phyloP scores from a whole-genome alignment of 495 filamentous ascomycete species.

The Evernia prunastri region DNA sequence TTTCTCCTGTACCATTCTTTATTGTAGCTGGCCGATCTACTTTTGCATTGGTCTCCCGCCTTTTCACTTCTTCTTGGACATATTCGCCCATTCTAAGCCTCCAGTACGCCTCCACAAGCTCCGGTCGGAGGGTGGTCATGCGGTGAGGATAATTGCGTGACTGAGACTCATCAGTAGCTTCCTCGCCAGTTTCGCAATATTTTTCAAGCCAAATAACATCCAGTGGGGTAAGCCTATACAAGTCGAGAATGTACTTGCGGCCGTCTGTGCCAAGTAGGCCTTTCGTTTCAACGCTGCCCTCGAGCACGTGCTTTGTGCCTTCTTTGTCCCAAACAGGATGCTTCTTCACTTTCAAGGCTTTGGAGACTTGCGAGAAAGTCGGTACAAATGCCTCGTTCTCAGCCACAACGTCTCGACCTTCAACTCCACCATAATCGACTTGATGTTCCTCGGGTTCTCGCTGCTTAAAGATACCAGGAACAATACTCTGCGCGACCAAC shows the following conservation, averaged over 20 bases:
- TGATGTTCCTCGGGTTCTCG: slow-evolving; percentile 94
- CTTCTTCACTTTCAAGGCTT: slow-evolving; percentile 80
- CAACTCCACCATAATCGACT: slow-evolving; percentile 97
- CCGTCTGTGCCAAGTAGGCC: slow-evolving; percentile 95
- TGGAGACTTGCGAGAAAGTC: slow-evolving; percentile 84
- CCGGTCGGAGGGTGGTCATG: slow-evolving; percentile 86
- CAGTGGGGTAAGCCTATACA: slow-evolving; percentile 90
- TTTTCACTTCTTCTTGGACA: slow-evolving; percentile 65
- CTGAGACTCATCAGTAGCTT: slow-evolving; percentile 32
- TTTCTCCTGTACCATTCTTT: slow-evolving; percentile 18
- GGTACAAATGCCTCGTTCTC: slow-evolving; percentile 77
- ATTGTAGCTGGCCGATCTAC: slow-evolving; percentile 27
- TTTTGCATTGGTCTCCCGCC: slow-evolving; percentile 41
- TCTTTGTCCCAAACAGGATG: slow-evolving; percentile 99
- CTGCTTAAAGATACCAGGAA: slow-evolving; percentile 98
- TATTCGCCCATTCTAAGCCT: slow-evolving; percentile 81
- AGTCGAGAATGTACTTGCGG: slow-evolving; percentile 90
- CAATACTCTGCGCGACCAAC: slow-evolving; percentile 95
- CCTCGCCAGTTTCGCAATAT: slow-evolving; percentile 40
- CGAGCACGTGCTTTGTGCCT: slow-evolving; percentile 78
- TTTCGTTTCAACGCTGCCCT: slow-evolving; percentile 97
- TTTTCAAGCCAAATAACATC: slow-evolving; percentile 89
- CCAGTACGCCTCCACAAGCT: slow-evolving; percentile 79
- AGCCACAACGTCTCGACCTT: slow-evolving; percentile 93
- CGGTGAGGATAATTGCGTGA: slow-evolving; percentile 75